Base-by-base conservation (phyloP, 495 filamentous ascomycete genomes). In the Hyaloscypha variabilis region DNA sequence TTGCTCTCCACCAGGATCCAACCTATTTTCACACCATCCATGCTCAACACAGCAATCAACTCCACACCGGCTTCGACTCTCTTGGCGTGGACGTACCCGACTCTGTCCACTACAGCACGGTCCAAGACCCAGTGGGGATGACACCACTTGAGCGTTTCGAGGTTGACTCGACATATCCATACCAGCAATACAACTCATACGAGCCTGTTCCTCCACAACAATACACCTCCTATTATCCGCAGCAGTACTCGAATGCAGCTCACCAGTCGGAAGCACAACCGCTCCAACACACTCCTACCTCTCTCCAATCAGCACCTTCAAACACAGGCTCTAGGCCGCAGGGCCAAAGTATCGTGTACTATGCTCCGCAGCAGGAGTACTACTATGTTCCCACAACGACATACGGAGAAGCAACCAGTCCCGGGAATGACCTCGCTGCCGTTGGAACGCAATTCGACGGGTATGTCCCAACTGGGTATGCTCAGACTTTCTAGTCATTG, bases 151-250 rank as follows among this genome's bases (percentile, higher is more conserved):
- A 54, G 14, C 51, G 51, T 28, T 24, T 25, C 51, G 51, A 54
- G 25, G 21, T 17, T 25, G 8, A 24, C 17, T 54, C 10, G 25
- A 25, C 51, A 11, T 54, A 25, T 28, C 51, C 51, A 11, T 54
- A 54, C 19, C 19, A 54, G n/a, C 51, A 54, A 54, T 25, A 54
- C 21, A 54, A 13, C 51, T 25, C 51, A 24, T 54, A 54, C 51
- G 8, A 54, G 26, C 51, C 51, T 23, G 8, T 54, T 0, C 8
- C 3, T 3, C 17, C 39, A 46, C 39, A 46, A 17, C 39, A 46
- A 36, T 5, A 36, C 31, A 36, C n/a, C n/a, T n/a, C n/a, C 31
- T 13, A 34, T 8, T 34, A 46, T 19, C 39, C 19, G 4, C 39
- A 46, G 3, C 11, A 24, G 4, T 28, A 54, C 5, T 8, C 51